Percentiles rank a stretch among this genome's conserved stretches.
phyloP scores from a whole-genome alignment of 345 rosid genomes.

The Lagerstroemia speciosa region DNA sequence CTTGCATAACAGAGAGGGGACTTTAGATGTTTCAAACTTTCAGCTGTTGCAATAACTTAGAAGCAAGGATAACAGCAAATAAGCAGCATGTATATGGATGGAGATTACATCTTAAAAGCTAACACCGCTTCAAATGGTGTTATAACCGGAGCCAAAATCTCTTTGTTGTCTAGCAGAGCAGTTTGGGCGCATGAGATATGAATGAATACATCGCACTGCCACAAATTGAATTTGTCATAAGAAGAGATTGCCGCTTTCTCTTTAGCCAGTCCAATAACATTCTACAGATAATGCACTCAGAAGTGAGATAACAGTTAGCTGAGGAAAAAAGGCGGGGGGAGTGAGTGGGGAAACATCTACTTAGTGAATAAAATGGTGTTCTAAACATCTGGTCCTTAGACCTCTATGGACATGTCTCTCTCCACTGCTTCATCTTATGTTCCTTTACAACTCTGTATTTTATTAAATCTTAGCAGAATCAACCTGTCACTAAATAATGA shows the following conservation, averaged over 20 bases:
- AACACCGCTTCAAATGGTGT: constrained; percentile 88
- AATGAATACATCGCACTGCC: constrained; percentile 79
- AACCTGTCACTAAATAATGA: not conserved
- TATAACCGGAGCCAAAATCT: constrained; percentile 81
- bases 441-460: not conserved
- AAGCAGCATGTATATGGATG: not conserved
- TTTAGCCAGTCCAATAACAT: not conserved
- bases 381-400: not conserved
- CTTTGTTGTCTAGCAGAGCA: constrained; percentile 87
- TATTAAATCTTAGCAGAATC: not conserved
- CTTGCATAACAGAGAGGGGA: not conserved
- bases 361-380: too few species aligned
- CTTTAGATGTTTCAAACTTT: not conserved
- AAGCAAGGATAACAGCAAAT: not conserved
- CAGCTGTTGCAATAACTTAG: not conserved
- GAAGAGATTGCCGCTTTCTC: not conserved
- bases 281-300: not conserved
- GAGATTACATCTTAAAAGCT: constrained; percentile 69
- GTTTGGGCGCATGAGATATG: constrained; percentile 86
- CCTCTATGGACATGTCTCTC: not conserved
- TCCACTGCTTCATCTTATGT: not conserved
- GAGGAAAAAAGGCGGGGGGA: too few species aligned
- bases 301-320: not conserved
- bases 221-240: constrained; percentile 10
- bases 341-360: too few species aligned